A percentile compares a stretch with the other conserved stretches of the same genome.
Evolutionary conservation across 2,329 filamentous ascomycete genomes (phyloP).

Genomic region (Alternaria arbusti): DNA sequence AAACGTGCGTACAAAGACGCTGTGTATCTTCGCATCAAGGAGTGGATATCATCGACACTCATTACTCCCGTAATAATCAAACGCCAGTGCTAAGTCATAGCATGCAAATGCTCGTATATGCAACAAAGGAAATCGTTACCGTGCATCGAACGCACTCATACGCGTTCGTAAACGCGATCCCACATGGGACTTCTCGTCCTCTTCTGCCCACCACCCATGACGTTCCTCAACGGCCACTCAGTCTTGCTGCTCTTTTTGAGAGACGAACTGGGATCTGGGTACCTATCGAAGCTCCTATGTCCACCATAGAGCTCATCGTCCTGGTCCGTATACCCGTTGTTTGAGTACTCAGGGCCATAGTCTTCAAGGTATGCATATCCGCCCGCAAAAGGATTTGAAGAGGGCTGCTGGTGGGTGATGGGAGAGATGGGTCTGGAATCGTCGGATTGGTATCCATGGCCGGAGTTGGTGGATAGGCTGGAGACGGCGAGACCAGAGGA

Average conservation of each 20-base stretch:
- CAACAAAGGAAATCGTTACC: conserved; percentile 21
- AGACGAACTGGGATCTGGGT: conserved; percentile 24
- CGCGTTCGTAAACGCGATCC: conserved; percentile 41
- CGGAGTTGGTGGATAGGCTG: conserved; percentile 11
- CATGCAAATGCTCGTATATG: conserved; percentile 13
- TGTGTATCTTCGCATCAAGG: conserved; percentile 2
- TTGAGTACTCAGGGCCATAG: conserved; percentile 39
- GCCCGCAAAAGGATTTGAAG: conserved; percentile 34
- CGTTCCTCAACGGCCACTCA: conserved; percentile 43
- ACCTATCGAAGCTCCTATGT: conserved; percentile 33
- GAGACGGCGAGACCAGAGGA: conserved; percentile 28
- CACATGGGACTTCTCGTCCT: conserved; percentile 39
- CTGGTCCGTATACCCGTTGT: conserved; percentile 17
- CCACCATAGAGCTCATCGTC: conserved; percentile 42
- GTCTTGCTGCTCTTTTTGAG: conserved; percentile 25
- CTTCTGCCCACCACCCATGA: conserved; percentile 17
- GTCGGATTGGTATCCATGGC: conserved; percentile 7
- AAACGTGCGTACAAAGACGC: not conserved
- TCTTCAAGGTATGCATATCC: conserved; percentile 40
- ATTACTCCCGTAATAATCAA: not conserved
- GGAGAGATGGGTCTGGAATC: conserved; percentile 24
- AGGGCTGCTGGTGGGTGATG: conserved; percentile 8
- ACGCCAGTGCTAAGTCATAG: not conserved
- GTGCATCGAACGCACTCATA: conserved; percentile 13
- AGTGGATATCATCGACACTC: conserved; percentile 9